A percentile compares a stretch with the other conserved stretches of the same genome.
Evolutionary conservation across 2,329 filamentous ascomycete genomes (phyloP).

Genomic region (Metarhizium robertsii): DNA sequence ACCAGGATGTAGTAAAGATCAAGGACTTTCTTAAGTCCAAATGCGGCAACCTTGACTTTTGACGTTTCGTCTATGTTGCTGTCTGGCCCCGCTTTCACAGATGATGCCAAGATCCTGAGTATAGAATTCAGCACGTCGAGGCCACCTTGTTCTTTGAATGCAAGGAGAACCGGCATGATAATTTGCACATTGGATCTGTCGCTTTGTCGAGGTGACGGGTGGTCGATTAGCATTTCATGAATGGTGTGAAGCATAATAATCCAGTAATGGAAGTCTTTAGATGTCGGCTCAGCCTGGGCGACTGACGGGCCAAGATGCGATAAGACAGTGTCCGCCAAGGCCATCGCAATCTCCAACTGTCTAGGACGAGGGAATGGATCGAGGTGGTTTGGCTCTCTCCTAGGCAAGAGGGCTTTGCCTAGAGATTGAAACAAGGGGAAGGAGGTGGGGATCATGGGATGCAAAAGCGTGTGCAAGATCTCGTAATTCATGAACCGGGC

Average conservation of each 20-base stretch:
- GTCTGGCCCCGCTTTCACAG: constrained; percentile 18
- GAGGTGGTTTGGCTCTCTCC: constrained; percentile 47
- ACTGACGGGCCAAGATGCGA: constrained; percentile 49
- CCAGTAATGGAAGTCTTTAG: constrained; percentile 68
- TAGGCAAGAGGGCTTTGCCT: constrained; percentile 70
- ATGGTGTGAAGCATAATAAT: constrained; percentile 72
- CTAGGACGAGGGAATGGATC: constrained; percentile 50
- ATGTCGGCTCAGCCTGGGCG: constrained; percentile 34
- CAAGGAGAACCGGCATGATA: constrained; percentile 69
- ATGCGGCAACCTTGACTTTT: constrained; percentile 39
- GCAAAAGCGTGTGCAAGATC: constrained; percentile 65
- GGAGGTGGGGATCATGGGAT: constrained; percentile 69
- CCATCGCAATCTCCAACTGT: constrained; percentile 48
- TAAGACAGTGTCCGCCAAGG: constrained; percentile 63
- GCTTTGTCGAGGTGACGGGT: constrained; percentile 36
- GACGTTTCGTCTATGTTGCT: constrained; percentile 38
- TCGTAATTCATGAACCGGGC: constrained; percentile 63
- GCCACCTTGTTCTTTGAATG: constrained; percentile 76
- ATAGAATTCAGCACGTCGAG: constrained; percentile 65
- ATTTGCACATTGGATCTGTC: constrained; percentile 43
- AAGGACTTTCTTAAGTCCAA: constrained; percentile 72
- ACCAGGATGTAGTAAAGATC: constrained; percentile 70
- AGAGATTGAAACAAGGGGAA: constrained; percentile 78
- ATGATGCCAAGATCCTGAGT: constrained; percentile 51
- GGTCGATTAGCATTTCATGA: constrained; percentile 69